Base-by-base conservation (phyloP, 2,329 filamentous ascomycete species). In the Stagonosporopsis cucurbitacearum region DNA sequence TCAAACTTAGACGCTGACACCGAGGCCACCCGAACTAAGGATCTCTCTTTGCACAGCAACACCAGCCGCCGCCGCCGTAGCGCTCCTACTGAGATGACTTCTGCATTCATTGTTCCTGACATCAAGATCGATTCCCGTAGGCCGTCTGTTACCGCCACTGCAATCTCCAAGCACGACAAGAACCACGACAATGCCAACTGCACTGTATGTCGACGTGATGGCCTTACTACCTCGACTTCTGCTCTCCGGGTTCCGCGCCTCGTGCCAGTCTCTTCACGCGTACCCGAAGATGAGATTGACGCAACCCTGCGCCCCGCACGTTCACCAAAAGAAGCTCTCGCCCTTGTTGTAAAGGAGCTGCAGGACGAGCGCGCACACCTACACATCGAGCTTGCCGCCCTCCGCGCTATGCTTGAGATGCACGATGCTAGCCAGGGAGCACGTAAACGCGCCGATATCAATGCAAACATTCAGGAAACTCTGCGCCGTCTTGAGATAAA, bases 311-410 rank as follows among this genome's bases (percentile, higher is more conserved):
- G 86, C 0, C 86, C 80, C 2, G 68, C 88, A 1, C 88, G 91
- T 68, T 79, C 86, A 1, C 91, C 91, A 0, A 86, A 84, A 4
- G 77, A 88, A 39, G 91, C 92, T 9, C 84, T 96, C 22, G 89
- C 90, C 7, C 85, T 88, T n/a, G 90, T 96, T 20, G 88, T 96
- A 72, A 95, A 96, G 76, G 84, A 87, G 7, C 79, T 96, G 3
- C 82, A 91, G 64, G 91, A 96, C 70, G 92, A 96, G 73, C 83
- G 93, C 40, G 82, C 83, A 12, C 90, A 96, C 71, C 77, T 96
- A 49, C 89, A 90, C 74, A 81, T 89, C 63, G 83, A 88, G 66
- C 82, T 92, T n/a, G 79, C 83, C 0, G 62, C 81, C 30, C 82
- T 86, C 54, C 85, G 89, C 65, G 80, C 80, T 3, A 77, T 82